A percentile compares a stretch with the other conserved stretches of the same genome.
phyloP scores from a whole-genome alignment of 768 basidiomycete genomes.

The Auricularia auricula-judae region DNA sequence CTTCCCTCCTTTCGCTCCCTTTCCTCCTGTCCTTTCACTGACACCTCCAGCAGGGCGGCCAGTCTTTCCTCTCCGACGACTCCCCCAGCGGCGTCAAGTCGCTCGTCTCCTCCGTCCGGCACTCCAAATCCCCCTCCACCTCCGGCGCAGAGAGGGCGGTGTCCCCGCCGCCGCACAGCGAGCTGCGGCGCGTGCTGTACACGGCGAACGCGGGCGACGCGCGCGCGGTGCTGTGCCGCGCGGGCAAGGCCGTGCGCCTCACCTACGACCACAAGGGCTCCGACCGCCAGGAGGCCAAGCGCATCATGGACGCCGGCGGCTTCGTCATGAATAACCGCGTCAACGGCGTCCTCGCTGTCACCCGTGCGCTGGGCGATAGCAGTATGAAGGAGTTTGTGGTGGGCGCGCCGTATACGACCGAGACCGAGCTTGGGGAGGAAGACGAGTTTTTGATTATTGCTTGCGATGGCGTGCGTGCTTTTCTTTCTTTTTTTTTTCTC shows the following conservation, averaged over 20 bases:
- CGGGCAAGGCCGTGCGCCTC: neutral
- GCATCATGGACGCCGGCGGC: constrained; percentile 95
- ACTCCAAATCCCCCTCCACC: constrained; percentile 9
- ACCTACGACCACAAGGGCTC: constrained; percentile 99
- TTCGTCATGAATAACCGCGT: constrained; percentile 99
- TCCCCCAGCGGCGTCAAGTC: constrained; percentile 35
- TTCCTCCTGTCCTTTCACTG: too few species aligned
- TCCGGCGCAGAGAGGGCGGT: neutral
- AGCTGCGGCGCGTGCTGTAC: constrained; percentile 23
- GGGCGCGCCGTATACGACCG: constrained; percentile 96
- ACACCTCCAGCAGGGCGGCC: constrained; percentile 35
- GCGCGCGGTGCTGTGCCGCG: too few species aligned
- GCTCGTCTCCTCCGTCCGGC: constrained; percentile 18
- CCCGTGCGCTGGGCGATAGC: constrained; percentile 88
- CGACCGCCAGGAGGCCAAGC: constrained; percentile 93
- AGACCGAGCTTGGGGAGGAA: constrained; percentile 79
- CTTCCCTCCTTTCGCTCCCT: too few species aligned
- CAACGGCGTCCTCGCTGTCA: constrained; percentile 94
- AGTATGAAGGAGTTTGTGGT: constrained; percentile 99
- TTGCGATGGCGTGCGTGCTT: constrained; percentile 81
- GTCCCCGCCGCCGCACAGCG: constrained; percentile 13
- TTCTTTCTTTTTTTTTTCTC: too few species aligned
- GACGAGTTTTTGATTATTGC: constrained; percentile 95
- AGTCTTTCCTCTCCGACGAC: constrained; percentile 41
- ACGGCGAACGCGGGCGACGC: too few species aligned